phyloP scores from a whole-genome alignment of 257 asterid species.

The Rehmannia glutinosa region DNA sequence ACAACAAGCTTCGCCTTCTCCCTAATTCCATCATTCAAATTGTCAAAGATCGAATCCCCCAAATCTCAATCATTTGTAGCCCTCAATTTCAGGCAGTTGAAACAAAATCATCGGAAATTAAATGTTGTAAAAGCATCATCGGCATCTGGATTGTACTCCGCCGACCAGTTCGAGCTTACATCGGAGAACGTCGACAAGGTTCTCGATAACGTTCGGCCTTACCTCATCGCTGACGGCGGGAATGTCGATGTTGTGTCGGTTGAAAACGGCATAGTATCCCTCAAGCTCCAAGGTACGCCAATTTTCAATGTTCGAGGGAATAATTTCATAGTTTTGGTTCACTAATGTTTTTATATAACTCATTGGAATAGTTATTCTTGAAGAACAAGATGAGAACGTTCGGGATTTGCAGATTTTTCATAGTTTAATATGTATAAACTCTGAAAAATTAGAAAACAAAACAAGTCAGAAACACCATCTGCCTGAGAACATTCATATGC shows the following conservation, averaged over 20 bases:
- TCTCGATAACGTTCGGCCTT: conserved; percentile 84
- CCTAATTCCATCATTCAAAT: background rate
- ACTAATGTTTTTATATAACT: no score
- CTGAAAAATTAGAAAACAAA: background rate
- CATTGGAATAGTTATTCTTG: no score
- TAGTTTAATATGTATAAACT: no score
- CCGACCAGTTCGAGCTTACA: conserved; percentile 76
- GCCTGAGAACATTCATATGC: background rate
- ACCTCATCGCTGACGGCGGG: conserved; percentile 91
- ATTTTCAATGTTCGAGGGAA: background rate
- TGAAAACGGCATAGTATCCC: conserved; percentile 74
- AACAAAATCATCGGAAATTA: conserved; percentile 17
- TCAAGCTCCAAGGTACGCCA: conserved; percentile 69
- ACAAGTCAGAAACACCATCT: background rate
- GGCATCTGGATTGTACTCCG: conserved; percentile 60
- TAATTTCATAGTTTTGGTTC: background rate
- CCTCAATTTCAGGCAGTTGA: conserved; percentile 18
- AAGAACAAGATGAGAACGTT: no score
- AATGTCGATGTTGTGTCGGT: conserved; percentile 81
- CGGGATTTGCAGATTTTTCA: no score
- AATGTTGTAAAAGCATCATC: conserved; percentile 34
- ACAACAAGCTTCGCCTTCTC: conserved; percentile 17
- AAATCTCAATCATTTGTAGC: conserved; percentile 7
- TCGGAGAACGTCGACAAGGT: conserved; percentile 74
- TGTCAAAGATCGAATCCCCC: conserved; percentile 1